Evolutionary conservation across 306 rosid genomes (phyloP).

Genomic region (Glycine tomentella): DNA sequence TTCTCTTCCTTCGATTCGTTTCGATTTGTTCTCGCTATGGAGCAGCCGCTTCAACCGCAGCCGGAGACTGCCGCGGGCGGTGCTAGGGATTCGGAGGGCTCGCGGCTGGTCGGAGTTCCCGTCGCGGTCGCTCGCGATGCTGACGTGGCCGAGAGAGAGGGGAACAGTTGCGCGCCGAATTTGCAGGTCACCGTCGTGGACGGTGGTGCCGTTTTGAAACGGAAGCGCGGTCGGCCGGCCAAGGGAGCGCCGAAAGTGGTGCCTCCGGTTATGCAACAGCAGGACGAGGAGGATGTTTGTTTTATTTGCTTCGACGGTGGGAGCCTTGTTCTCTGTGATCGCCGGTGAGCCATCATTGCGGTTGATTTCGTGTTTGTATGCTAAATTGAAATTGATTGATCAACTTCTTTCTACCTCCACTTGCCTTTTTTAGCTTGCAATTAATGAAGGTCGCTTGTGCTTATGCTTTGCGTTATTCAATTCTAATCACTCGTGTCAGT

Average conservation of each 20-base stretch:
- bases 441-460: constrained; percentile 18
- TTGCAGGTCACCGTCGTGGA: constrained; percentile 44
- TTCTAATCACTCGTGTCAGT: neutral
- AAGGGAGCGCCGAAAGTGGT: constrained; percentile 52
- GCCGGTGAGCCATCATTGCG: constrained; percentile 71
- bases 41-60: constrained; percentile 37
- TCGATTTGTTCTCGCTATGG: constrained; percentile 39
- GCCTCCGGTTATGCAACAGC: constrained; percentile 54
- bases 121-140: constrained; percentile 9
- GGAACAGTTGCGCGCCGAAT: constrained; percentile 10
- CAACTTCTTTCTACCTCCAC: neutral
- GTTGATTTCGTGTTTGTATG: constrained; percentile 1
- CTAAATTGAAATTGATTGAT: too few species aligned
- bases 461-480: neutral
- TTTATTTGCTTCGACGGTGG: constrained; percentile 99
- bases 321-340: constrained; percentile 97
- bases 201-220: constrained; percentile 49
- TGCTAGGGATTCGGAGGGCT: constrained; percentile 38
- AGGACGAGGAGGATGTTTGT: constrained; percentile 93
- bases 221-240: constrained; percentile 87
- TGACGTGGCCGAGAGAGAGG: constrained; percentile 38
- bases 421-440: constrained; percentile 36
- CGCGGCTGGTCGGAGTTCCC: constrained; percentile 47
- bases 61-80: neutral
- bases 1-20: constrained; percentile 28